Conservation (phyloP, 2,329 filamentous ascomycete genomes). For the Ambrosiella beaveri region DNA sequence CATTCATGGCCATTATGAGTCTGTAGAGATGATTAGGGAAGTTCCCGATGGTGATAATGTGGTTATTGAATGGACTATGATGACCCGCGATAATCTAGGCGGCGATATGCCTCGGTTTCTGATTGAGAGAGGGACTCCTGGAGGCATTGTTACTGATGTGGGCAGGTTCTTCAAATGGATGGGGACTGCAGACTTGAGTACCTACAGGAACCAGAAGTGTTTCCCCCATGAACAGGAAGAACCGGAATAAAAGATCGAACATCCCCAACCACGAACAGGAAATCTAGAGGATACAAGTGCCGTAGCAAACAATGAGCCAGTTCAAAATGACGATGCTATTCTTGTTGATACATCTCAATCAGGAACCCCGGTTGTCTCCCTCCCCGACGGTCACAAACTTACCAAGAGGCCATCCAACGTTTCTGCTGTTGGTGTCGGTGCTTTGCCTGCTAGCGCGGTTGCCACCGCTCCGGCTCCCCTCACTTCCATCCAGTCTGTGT, state of each 20-base stretch:
- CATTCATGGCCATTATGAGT: constrained; percentile 76
- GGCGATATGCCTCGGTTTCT: constrained; percentile 78
- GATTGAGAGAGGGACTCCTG: constrained; percentile 77
- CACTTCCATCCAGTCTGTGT: neutral
- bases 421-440: neutral
- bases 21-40: constrained; percentile 73
- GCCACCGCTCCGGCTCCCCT: neutral
- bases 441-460: neutral
- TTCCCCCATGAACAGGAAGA: neutral
- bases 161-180: constrained; percentile 69
- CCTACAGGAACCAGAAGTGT: neutral
- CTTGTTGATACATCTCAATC: neutral
- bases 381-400: neutral
- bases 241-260: neutral
- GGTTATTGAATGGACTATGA: constrained; percentile 73
- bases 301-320: too few relatives aligned
- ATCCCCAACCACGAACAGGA: too few relatives aligned
- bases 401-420: neutral
- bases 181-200: constrained; percentile 1
- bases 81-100: constrained; percentile 74
- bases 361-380: too few relatives aligned
- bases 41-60: constrained; percentile 24
- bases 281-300: too few relatives aligned
- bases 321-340: neutral
- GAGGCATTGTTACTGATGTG: constrained; percentile 62